phyloP scores from a whole-genome alignment of 192 early-diverging fungal species.

The Endogone sp. region DNA sequence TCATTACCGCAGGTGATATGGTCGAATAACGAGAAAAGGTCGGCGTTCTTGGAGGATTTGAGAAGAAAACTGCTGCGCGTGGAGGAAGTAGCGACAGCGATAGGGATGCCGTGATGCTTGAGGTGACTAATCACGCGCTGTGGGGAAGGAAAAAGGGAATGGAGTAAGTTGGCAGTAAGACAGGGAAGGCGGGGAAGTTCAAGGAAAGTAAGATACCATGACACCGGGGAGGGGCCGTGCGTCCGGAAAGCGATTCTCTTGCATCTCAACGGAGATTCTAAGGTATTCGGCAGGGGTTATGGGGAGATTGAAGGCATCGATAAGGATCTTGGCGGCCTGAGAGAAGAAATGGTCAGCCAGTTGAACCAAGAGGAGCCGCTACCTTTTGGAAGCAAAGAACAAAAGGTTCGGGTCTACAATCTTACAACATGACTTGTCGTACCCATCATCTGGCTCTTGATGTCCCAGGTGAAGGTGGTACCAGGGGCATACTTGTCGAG shows the following conservation, averaged over 20 bases:
- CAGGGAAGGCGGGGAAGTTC: slow-evolving; percentile 29
- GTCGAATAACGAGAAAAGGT: slow-evolving; percentile 78
- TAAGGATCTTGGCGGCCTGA: slow-evolving; percentile 57
- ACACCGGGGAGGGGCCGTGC: slow-evolving; percentile 65
- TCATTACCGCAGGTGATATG: slow-evolving; percentile 89
- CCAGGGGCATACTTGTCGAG: slow-evolving; percentile 64
- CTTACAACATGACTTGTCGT: slow-evolving; percentile 51
- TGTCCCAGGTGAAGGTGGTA: slow-evolving; percentile 56
- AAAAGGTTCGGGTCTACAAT: neutral
- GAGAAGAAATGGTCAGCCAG: neutral
- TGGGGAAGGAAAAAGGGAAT: slow-evolving; percentile 13
- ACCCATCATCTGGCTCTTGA: slow-evolving; percentile 76
- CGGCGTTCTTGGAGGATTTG: slow-evolving; percentile 67
- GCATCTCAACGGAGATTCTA: slow-evolving; percentile 46
- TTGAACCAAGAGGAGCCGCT: neutral
- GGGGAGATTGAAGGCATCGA: slow-evolving; percentile 61
- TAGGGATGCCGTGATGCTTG: slow-evolving; percentile 67
- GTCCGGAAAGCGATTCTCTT: slow-evolving; percentile 57
- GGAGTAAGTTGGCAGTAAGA: slow-evolving; percentile 2
- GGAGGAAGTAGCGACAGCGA: slow-evolving; percentile 84
- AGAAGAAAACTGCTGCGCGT: slow-evolving; percentile 65
- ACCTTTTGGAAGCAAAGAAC: no score
- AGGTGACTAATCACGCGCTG: slow-evolving; percentile 70
- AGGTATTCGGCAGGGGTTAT: slow-evolving; percentile 83
- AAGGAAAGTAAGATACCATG: no score